Evolutionary conservation across 176 grass and related monocot species (phyloP).

Genomic region (Aegilops umbellulata): DNA sequence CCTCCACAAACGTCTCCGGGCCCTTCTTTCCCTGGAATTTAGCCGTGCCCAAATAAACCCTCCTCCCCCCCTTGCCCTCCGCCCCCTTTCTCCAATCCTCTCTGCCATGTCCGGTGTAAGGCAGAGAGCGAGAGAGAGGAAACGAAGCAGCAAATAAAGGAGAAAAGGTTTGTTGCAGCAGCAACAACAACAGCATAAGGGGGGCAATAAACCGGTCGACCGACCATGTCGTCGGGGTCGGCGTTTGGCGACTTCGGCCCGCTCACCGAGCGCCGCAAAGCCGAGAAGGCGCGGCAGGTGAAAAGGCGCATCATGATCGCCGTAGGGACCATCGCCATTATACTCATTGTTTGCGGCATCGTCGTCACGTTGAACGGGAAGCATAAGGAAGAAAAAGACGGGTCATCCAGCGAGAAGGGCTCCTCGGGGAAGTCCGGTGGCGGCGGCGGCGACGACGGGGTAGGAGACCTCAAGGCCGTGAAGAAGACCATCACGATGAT

Average conservation of each 20-base stretch:
- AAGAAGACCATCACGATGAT: conserved; percentile 51
- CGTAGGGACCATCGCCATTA: conserved; percentile 38
- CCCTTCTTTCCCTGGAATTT: conserved; percentile 57
- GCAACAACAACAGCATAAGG: neutral
- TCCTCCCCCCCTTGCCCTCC: conserved; percentile 22
- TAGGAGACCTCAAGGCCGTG: conserved; percentile 25
- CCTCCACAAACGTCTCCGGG: conserved; percentile 57
- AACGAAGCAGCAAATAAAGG: conserved; percentile 20
- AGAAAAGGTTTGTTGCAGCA: neutral
- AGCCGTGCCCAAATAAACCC: conserved; percentile 45
- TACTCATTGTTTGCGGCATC: conserved; percentile 42
- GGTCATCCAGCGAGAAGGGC: neutral
- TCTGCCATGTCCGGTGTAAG: conserved; percentile 55
- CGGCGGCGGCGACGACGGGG: neutral
- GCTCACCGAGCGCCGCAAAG: conserved; percentile 71
- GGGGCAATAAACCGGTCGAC: neutral
- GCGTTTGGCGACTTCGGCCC: conserved; percentile 83
- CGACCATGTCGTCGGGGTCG: conserved; percentile 64
- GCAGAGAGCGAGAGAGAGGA: conserved; percentile 41
- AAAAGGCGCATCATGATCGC: conserved; percentile 56
- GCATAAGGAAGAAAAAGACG: neutral
- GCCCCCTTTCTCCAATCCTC: conserved; percentile 48
- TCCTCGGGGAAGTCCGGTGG: conserved; percentile 3
- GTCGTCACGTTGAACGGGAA: conserved; percentile 39
- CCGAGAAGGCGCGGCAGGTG: conserved; percentile 58